Conservation (phyloP, 495 filamentous ascomycete species). For the Penicillium chermesinum region DNA sequence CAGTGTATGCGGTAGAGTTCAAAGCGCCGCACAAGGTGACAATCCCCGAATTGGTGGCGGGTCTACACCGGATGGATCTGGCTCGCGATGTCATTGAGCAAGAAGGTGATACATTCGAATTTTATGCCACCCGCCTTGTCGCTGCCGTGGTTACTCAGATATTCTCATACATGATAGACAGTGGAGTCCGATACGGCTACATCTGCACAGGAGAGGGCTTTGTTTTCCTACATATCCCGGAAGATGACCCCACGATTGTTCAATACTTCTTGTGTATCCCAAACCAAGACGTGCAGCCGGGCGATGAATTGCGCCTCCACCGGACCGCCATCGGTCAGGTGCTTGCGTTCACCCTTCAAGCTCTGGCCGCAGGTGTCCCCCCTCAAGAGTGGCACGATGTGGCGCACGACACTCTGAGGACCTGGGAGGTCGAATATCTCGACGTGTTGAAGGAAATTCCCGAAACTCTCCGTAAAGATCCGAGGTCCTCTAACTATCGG, state of each 20-base stretch:
- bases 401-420: conserved; percentile 20
- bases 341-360: conserved; percentile 44
- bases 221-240: conserved; percentile 43
- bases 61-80: conserved; percentile 25
- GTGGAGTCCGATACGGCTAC: conserved; percentile 39
- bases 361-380: conserved; percentile 29
- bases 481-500: conserved; percentile 22
- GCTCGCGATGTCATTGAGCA: conserved; percentile 24
- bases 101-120: conserved; percentile 27
- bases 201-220: conserved; percentile 43
- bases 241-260: conserved; percentile 23
- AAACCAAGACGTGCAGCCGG: conserved; percentile 27
- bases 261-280: conserved; percentile 29
- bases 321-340: conserved; percentile 44
- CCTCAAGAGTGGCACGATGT: conserved; percentile 34
- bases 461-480: conserved; percentile 22
- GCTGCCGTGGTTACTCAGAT: conserved; percentile 36
- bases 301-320: no score
- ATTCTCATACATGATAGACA: conserved; percentile 46
- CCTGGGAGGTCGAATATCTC: conserved; percentile 26
- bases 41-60: conserved; percentile 24
- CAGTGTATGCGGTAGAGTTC: conserved; percentile 24
- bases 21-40: conserved; percentile 26
- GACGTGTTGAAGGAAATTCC: conserved; percentile 25
- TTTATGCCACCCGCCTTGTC: conserved; percentile 28